Evolutionary conservation across 1,139 yeast genomes (phyloP), one percentile per base, ranked within the genome.

Genomic region (Pichia inconspicua): DNA sequence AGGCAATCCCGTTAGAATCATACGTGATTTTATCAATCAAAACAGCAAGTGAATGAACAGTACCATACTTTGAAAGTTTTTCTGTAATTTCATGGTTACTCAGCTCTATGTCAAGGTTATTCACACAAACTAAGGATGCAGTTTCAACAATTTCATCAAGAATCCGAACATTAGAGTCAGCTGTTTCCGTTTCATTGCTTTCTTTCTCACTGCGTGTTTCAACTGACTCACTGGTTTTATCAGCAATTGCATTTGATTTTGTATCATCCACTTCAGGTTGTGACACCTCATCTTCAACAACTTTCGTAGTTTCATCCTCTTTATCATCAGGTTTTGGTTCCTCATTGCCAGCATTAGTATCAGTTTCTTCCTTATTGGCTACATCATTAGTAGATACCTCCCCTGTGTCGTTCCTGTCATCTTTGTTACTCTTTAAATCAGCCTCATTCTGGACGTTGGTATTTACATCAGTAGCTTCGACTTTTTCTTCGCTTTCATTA

Each of bases 1-100:
- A 74, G 0, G 71, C 77, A 32, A 72, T 57, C 2, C 80, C 80
- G 45, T 63, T 67, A 5, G 74, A 70, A 7, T 62, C 66, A 15
- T 61, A 62, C 1, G 62, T 57, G 11, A 66, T 60, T 41, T 63
- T 65, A 52, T 72, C 71, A 37, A 60, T 56, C 15, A 73, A 46
- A 27, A 70, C 48, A 34, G 61, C 59, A 36, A 72, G 60, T 4
- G 65, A 57, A 15, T 56, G 56, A 9, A 73, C 48, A 10, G 58
- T 62, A 0, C 76, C 76, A 50, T 70, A 65, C 22, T 72, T 69
- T 17, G 59, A 55, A 22, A 73, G 56, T 22, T 66, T 53, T 35
- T 70, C 71, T 9, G 59, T 51, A 14, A 75, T 55, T 42, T 69
- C 71, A 2, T 64, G 69, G 34, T 68, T 66, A 4, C 66, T 58